Evolutionary conservation across 2,329 filamentous ascomycete genomes (phyloP), one percentile per base, ranked within the genome.

Genomic region (Pleurostoma richardsiae): DNA sequence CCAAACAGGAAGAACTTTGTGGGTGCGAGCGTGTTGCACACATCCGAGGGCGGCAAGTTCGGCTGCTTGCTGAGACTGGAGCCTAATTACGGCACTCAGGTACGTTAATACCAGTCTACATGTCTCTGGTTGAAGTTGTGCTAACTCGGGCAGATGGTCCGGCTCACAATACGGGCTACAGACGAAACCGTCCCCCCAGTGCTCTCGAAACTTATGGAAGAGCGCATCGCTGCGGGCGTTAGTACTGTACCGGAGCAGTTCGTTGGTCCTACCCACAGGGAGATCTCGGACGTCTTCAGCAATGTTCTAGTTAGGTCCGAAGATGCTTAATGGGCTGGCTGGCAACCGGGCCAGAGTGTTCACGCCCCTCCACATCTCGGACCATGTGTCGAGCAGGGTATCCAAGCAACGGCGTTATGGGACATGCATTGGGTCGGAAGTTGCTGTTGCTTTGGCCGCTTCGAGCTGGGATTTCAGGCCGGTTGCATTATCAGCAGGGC

Each of bases 1-100:
- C 90, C 90, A 4, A 99, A 97, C 63, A 73, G 79, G 39, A 95
- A 89, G 75, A 99, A 99, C 58, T 83, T 96, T 59, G 94, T 99
- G 10, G 94, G 92, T 11, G 89, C 89, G 1, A 90, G 87, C 65
- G 94, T 91, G 58, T 70, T 88, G 68, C 92, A 89, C 72, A 95
- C 84, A 44, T 85, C 78, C 45, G 83, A 88, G 55, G 85, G 82
- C 8, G 91, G 94, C 51, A 97, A 97, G 72, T 95, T 90, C 70
- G 94, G 94, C 30, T 97, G 94, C 71, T 72, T 99, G 62, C 71
- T 99, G 74, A 80, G 94, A 61, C 70, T 99, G 69, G 94, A 99
- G 76, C 94, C 94, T 51, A 99, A 99, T 70, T 92, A 91, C 61
- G 79, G 81, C 54, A 92, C 86, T 53, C 88, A 90, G 82, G 94